These are phyloP conservation scores for Oidiodendron maius DNA, from an alignment of 495 filamentous ascomycete genomes.

Conservation along the genomic window DNA sequence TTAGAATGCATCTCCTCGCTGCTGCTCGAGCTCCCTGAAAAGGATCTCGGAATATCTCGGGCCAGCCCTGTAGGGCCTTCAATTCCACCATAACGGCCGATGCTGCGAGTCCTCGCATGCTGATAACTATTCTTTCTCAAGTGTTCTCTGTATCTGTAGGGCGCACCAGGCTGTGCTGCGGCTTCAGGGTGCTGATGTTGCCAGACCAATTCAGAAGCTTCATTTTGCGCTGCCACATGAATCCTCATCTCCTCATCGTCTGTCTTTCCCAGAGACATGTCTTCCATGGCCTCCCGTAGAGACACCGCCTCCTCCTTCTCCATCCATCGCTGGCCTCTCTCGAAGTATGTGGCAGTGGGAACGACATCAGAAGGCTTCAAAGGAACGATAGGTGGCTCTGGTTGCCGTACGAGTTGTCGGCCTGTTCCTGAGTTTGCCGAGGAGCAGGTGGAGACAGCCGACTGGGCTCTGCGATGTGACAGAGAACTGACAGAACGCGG, in stretches of 20 bases:
- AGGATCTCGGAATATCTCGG: conserved; percentile 38
- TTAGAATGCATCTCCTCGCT: conserved; percentile 25
- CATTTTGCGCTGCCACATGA: conserved; percentile 72
- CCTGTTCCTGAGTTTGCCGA: conserved; percentile 25
- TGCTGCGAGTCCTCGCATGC: conserved; percentile 55
- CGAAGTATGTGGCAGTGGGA: conserved; percentile 63
- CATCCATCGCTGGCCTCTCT: conserved; percentile 75
- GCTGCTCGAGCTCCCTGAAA: conserved; percentile 43
- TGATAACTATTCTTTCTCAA: conserved; percentile 54
- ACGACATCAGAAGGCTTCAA: conserved; percentile 40
- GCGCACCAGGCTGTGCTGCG: conserved; percentile 41
- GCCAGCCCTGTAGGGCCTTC: conserved; percentile 44
- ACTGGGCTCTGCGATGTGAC: conserved; percentile 42
- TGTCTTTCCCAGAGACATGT: conserved; percentile 54
- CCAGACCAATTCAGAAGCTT: conserved; percentile 84
- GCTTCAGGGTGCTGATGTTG: conserved; percentile 67
- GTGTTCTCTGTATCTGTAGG: conserved; percentile 51
- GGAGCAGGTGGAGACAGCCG: conserved; percentile 24
- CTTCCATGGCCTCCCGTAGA: conserved; percentile 72
- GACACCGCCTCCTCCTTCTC: conserved; percentile 80
- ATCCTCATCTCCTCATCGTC: conserved; percentile 59
- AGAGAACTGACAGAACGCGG: conserved; percentile 42
- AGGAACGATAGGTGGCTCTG: conserved; percentile 11
- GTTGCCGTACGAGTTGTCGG: conserved; percentile 40
- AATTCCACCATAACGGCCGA: conserved; percentile 39